Conservation (phyloP, 768 basidiomycete genomes). For the Leccinum pellstonianum region DNA sequence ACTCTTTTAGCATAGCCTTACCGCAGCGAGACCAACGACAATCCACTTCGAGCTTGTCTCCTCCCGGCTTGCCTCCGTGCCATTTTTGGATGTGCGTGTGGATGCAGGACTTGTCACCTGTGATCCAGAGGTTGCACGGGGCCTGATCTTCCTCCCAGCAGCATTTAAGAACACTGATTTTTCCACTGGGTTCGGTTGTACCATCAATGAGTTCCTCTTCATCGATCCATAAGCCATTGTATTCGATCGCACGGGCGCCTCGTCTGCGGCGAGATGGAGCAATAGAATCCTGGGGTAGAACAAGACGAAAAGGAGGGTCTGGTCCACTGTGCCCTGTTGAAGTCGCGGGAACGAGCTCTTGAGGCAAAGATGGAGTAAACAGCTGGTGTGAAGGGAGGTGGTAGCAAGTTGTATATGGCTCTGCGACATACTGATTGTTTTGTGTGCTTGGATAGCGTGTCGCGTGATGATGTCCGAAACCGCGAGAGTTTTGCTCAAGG, state of each 20-base stretch:
- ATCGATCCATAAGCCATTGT: constrained; percentile 10
- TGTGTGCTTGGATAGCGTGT: no score
- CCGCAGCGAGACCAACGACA: constrained; percentile 19
- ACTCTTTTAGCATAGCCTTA: constrained; percentile 24
- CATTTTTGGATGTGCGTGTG: constrained; percentile 19
- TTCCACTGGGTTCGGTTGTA: not conserved
- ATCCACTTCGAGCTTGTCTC: constrained; percentile 6
- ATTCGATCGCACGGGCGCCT: constrained; percentile 7
- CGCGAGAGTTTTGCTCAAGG: no score
- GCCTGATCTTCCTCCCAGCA: constrained; percentile 10
- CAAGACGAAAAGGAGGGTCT: no score
- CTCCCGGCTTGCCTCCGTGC: constrained; percentile 11
- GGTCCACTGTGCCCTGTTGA: no score
- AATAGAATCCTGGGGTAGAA: not conserved
- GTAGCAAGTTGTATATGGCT: no score
- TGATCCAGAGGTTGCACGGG: constrained; percentile 17
- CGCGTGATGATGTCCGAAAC: no score
- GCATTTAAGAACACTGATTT: constrained; percentile 11
- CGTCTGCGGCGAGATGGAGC: not conserved
- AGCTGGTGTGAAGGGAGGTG: no score
- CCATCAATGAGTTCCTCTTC: constrained; percentile 12
- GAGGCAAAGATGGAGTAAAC: no score
- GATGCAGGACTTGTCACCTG: constrained; percentile 15
- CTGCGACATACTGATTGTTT: no score
- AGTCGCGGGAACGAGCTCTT: no score